These are phyloP conservation scores for Parafenestella ontariensis DNA, from an alignment of 2,329 filamentous ascomycete genomes.

Conservation along the genomic window DNA sequence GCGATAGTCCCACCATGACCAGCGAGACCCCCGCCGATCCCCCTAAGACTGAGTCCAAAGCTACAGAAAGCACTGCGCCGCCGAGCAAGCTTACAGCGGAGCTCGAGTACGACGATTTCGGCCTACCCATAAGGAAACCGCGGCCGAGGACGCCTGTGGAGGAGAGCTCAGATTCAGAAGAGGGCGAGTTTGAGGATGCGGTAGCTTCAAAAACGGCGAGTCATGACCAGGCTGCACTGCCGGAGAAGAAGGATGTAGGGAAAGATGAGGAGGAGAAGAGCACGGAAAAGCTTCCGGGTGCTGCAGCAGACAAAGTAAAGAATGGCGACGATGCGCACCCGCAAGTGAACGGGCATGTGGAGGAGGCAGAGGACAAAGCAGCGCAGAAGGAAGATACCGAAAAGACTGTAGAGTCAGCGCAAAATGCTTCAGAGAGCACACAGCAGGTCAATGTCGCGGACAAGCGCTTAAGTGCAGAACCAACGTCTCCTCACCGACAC, in stretches of 20 bases:
- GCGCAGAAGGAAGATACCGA: constrained; percentile 2
- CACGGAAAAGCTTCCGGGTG: constrained; percentile 6
- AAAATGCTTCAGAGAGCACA: background rate
- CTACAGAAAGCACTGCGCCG: constrained; percentile 14
- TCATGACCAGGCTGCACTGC: constrained; percentile 37
- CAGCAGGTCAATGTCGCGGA: constrained; percentile 6
- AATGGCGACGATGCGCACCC: constrained; percentile 15
- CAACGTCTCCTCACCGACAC: constrained; percentile 11
- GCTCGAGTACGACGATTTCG: constrained; percentile 72
- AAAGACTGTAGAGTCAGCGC: background rate
- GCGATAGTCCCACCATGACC: constrained; percentile 31
- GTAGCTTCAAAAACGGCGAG: constrained; percentile 28
- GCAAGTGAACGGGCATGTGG: constrained; percentile 21
- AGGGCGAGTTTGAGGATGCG: constrained; percentile 40
- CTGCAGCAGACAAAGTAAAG: constrained; percentile 6
- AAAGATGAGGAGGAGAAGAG: constrained; percentile 6
- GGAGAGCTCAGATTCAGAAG: constrained; percentile 35
- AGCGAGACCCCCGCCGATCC: constrained; percentile 39
- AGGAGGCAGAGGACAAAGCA: constrained; percentile 18
- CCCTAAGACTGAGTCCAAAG: constrained; percentile 34
- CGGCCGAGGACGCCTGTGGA: constrained; percentile 35
- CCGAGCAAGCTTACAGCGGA: constrained; percentile 19
- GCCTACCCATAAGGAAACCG: constrained; percentile 67
- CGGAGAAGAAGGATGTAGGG: constrained; percentile 24
- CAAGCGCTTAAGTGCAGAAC: constrained; percentile 15